Evolutionary conservation across 148 eudicot species (phyloP).

Genomic region (Heliosperma pusillum): DNA sequence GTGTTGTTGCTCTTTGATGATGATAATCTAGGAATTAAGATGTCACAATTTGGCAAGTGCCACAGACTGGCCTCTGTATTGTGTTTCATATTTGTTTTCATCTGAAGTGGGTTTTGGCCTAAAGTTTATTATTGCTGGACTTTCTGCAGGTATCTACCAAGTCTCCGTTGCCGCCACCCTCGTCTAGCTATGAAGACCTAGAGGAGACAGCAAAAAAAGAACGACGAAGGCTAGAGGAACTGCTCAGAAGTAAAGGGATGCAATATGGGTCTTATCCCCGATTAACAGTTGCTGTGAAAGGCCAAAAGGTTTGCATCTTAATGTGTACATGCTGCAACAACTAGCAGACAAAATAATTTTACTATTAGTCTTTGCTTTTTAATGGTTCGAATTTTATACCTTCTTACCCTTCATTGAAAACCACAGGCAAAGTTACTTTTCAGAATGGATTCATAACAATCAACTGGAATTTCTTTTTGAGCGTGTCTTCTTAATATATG

Average conservation of each 20-base stretch:
- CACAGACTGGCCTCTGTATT: neutral
- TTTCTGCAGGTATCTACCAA: conserved; percentile 40
- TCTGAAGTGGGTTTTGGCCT: neutral
- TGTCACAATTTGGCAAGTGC: neutral
- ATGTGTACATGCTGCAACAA: conserved; percentile 7
- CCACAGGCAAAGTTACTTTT: neutral
- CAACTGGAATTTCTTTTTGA: neutral
- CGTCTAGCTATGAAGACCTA: conserved; percentile 50
- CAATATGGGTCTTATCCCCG: conserved; percentile 79
- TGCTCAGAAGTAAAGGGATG: conserved; percentile 69
- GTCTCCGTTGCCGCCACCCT: conserved; percentile 43
- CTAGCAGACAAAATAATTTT: neutral
- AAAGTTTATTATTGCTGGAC: neutral
- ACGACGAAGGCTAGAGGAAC: conserved; percentile 58
- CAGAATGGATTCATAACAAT: conserved; percentile 3
- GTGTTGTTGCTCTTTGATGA: neutral
- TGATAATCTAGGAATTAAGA: neutral
- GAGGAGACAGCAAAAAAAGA: conserved; percentile 82
- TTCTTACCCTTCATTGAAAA: neutral
- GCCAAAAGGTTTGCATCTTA: conserved; percentile 65
- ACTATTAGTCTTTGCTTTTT: neutral
- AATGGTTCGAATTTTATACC: neutral
- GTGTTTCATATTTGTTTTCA: neutral
- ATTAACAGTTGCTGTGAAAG: conserved; percentile 77
- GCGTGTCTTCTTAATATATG: neutral